A percentile compares a stretch with the other conserved stretches of the same genome.
phyloP scores from a whole-genome alignment of 225 moss, liverwort and hornwort species.

The Climacium dendroides region DNA sequence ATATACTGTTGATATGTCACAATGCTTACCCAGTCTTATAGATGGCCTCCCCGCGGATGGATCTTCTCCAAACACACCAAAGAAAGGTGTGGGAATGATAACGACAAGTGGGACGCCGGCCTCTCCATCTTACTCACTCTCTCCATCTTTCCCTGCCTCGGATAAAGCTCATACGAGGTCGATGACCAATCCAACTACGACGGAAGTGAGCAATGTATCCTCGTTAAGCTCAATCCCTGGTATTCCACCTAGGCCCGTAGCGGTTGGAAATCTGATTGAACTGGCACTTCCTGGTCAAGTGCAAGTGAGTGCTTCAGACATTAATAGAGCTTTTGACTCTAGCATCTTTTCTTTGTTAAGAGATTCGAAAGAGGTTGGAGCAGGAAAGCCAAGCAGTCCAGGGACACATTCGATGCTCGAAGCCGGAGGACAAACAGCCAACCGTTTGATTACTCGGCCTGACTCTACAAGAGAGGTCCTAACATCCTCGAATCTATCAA shows the following conservation, averaged over 20 bases:
- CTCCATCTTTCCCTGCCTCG: constrained; percentile 20
- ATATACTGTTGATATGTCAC: constrained; percentile 58
- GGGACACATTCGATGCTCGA: constrained; percentile 2
- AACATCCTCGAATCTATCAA: constrained; percentile 23
- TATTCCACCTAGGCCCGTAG: constrained; percentile 29
- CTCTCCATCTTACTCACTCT: background rate
- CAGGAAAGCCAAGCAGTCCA: constrained; percentile 21
- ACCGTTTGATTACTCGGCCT: constrained; percentile 12
- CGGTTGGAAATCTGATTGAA: constrained; percentile 22
- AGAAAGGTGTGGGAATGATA: constrained; percentile 25
- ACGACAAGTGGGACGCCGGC: constrained; percentile 1
- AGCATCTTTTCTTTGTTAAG: constrained; percentile 10
- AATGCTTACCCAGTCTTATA: constrained; percentile 42
- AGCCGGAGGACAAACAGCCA: constrained; percentile 8
- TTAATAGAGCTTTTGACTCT: constrained; percentile 11
- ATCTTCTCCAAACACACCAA: constrained; percentile 38
- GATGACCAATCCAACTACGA: constrained; percentile 5
- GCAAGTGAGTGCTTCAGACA: constrained; percentile 18
- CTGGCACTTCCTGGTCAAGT: constrained; percentile 10
- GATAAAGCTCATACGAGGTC: constrained; percentile 20
- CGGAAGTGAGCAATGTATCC: constrained; percentile 9
- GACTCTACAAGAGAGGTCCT: constrained; percentile 18
- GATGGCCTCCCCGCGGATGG: constrained; percentile 15
- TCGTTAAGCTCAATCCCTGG: constrained; percentile 6
- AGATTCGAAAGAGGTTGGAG: constrained; percentile 28